phyloP scores from a whole-genome alignment of 257 asterid species.

The Solanum pinnatisectum region DNA sequence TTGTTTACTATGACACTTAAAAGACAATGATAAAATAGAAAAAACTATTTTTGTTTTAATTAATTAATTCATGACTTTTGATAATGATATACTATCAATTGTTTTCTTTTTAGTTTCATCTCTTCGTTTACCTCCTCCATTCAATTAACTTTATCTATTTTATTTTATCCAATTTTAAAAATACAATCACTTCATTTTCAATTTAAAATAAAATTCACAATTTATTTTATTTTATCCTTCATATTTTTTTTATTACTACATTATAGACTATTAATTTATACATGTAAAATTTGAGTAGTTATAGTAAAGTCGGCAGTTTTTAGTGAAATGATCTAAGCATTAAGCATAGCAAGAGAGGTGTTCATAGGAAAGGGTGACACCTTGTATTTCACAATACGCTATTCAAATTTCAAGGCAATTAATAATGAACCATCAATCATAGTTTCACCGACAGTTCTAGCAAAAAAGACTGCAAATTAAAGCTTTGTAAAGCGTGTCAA shows the following conservation, averaged over 20 bases:
- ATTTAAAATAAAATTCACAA: too few species aligned
- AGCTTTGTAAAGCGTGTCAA: not conserved
- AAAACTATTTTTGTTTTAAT: too few species aligned
- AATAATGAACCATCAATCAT: not conserved
- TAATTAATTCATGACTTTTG: too few species aligned
- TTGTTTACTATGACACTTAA: not conserved
- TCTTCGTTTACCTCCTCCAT: too few species aligned
- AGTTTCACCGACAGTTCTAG: not conserved
- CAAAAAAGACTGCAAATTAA: not conserved
- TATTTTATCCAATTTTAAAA: too few species aligned
- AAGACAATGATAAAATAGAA: too few species aligned
- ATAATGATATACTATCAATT: too few species aligned
- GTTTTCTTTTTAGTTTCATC: too few species aligned
- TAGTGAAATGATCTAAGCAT: not conserved
- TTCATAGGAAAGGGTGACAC: not conserved
- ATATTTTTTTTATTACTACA: not conserved
- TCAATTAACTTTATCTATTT: too few species aligned
- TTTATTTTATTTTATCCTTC: too few species aligned
- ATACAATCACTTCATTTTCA: too few species aligned
- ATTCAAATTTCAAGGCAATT: not conserved
- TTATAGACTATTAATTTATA: not conserved
- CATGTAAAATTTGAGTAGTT: not conserved
- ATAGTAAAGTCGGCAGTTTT: not conserved
- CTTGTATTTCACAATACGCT: not conserved
- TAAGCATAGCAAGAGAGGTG: not conserved